These are phyloP conservation scores for Pseudoturritis turrita DNA, from an alignment of 345 rosid genomes.

Conservation along the genomic window DNA sequence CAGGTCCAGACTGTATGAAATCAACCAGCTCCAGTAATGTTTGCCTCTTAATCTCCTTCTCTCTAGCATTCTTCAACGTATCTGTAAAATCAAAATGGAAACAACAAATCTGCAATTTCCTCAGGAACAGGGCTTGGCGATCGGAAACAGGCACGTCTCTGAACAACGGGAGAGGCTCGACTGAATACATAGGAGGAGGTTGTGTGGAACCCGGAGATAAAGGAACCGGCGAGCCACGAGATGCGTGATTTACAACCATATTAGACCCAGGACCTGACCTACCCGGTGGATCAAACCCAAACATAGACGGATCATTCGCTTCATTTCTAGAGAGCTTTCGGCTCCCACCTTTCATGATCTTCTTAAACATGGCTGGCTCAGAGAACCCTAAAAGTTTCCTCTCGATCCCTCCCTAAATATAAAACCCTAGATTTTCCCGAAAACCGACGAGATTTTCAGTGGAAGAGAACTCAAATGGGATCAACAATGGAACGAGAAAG, in stretches of 20 bases:
- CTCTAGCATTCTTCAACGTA: conserved; percentile 46
- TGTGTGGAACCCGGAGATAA: conserved; percentile 19
- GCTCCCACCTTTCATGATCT: conserved; percentile 71
- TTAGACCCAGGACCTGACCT: conserved; percentile 38
- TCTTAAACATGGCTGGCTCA: conserved; percentile 69
- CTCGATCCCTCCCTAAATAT: neutral
- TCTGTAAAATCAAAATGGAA: conserved; percentile 72
- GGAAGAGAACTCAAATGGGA: conserved; percentile 8
- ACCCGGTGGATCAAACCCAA: conserved; percentile 36
- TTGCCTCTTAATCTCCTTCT: conserved; percentile 85
- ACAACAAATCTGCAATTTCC: conserved; percentile 76
- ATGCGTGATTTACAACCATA: conserved; percentile 67
- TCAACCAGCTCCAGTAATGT: conserved; percentile 73
- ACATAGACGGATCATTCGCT: conserved; percentile 39
- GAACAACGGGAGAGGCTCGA: conserved; percentile 66
- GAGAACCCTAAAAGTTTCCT: neutral
- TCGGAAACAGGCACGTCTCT: conserved; percentile 61
- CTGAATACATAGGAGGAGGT: conserved; percentile 51
- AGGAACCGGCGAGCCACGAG: conserved; percentile 36
- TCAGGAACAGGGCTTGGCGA: conserved; percentile 53
- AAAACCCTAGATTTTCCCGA: conserved; percentile 11
- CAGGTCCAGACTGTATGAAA: conserved; percentile 71
- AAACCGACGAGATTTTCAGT: conserved; percentile 3
- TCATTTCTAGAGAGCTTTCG: conserved; percentile 69
- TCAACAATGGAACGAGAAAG: conserved; percentile 9